phyloP scores from a whole-genome alignment of 1,139 yeast species.

The Yamadazyma buinensis region DNA sequence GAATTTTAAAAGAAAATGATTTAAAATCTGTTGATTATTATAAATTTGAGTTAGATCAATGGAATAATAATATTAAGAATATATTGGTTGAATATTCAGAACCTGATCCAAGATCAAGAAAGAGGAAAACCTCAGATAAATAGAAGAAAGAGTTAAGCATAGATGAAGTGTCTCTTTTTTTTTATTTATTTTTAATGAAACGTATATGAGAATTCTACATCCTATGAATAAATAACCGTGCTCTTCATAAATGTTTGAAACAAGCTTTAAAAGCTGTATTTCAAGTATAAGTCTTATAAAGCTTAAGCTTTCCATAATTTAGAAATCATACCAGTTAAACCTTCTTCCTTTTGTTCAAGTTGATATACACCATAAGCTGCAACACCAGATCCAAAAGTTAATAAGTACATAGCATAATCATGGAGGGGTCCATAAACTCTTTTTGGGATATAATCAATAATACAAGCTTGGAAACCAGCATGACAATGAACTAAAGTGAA shows the following conservation, averaged over 20 bases:
- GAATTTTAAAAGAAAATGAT: constrained; percentile 18
- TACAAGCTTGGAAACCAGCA: constrained; percentile 81
- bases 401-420: constrained; percentile 55
- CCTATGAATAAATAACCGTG: not conserved
- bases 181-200: not conserved
- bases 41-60: constrained; percentile 4
- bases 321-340: constrained; percentile 31
- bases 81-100: constrained; percentile 5
- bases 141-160: too few relatives aligned
- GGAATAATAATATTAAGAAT: constrained; percentile 7
- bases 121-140: constrained; percentile 9
- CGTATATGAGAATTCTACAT: constrained; percentile 1
- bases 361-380: constrained; percentile 80
- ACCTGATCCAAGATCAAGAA: constrained; percentile 6
- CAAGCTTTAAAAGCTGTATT: too few relatives aligned
- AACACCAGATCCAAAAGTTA: constrained; percentile 67
- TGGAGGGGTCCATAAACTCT: constrained; percentile 78
- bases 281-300: too few relatives aligned
- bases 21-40: constrained; percentile 9
- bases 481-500: constrained; percentile 70
- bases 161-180: not conserved
- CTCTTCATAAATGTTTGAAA: too few relatives aligned
- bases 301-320: constrained; percentile 38
- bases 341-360: constrained; percentile 64
- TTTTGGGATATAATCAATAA: constrained; percentile 83